Evolutionary conservation across 495 filamentous ascomycete genomes (phyloP).

Genomic region (Rostrohypoxylon terebratum): DNA sequence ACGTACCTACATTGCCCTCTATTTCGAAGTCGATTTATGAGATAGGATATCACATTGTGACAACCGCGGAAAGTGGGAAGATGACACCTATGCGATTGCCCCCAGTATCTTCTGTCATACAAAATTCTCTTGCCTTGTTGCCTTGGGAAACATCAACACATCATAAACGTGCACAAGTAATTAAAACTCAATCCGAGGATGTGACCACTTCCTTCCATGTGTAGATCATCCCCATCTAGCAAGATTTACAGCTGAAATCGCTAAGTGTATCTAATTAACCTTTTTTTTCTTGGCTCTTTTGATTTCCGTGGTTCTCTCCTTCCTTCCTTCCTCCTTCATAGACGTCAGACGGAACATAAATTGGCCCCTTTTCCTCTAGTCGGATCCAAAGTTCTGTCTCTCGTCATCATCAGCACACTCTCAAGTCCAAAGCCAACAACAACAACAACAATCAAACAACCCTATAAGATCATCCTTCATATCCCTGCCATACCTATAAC

Average conservation of each 20-base stretch:
- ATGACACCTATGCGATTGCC: slow-evolving; percentile 6
- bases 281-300: slow-evolving; percentile 9
- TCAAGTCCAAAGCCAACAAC: neutral
- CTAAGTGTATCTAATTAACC: slow-evolving; percentile 14
- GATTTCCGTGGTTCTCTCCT: neutral
- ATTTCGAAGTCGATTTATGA: slow-evolving; percentile 4
- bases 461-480: slow-evolving; percentile 4
- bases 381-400: slow-evolving; percentile 1
- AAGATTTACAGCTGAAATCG: neutral
- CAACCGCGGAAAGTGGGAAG: neutral
- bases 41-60: neutral
- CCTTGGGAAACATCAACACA: neutral
- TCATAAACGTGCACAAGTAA: neutral
- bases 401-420: slow-evolving; percentile 11
- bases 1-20: slow-evolving; percentile 4
- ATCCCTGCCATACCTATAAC: neutral
- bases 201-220: slow-evolving; percentile 14
- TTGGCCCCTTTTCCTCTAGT: slow-evolving; percentile 18
- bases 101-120: neutral
- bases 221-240: slow-evolving; percentile 4
- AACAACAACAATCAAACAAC: neutral
- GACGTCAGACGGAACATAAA: slow-evolving; percentile 32
- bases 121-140: neutral
- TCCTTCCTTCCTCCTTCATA: slow-evolving; percentile 19
- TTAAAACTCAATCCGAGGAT: slow-evolving; percentile 19